Conservation (phyloP, 768 basidiomycete species). For the Peribolospora baueri region DNA sequence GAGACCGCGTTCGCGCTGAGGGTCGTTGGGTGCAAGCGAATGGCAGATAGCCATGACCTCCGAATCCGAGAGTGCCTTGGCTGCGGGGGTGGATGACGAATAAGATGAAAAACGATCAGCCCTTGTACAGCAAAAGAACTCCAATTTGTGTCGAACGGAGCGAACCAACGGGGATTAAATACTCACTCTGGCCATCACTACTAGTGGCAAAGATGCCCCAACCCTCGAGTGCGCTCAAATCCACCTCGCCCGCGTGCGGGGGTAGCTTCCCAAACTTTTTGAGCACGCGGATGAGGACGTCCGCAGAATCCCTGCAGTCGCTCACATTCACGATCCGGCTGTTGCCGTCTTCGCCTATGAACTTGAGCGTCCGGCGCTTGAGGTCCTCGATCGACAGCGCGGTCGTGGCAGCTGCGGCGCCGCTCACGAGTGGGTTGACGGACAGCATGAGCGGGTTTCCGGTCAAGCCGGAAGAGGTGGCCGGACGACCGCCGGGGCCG, state of each 20-base stretch:
- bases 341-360: slow-evolving; percentile 45
- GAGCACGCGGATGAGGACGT: slow-evolving; percentile 67
- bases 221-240: slow-evolving; percentile 7
- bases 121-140: not conserved
- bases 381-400: slow-evolving; percentile 46
- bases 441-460: not conserved
- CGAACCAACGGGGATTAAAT: too few relatives aligned
- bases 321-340: slow-evolving; percentile 47
- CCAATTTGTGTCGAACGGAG: too few relatives aligned
- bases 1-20: slow-evolving; percentile 11
- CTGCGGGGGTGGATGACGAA: slow-evolving; percentile 2
- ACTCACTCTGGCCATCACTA: slow-evolving; percentile 7
- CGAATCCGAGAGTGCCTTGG: slow-evolving; percentile 8
- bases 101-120: not conserved
- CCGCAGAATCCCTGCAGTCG: slow-evolving; percentile 53
- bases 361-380: slow-evolving; percentile 64
- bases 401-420: not conserved
- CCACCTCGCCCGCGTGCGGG: slow-evolving; percentile 1
- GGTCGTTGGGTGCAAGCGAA: slow-evolving; percentile 3
- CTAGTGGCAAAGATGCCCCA: slow-evolving; percentile 11
- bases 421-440: not conserved
- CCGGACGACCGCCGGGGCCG: not conserved
- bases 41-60: slow-evolving; percentile 12
- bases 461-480: not conserved
- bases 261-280: slow-evolving; percentile 56